These are phyloP conservation scores for Plantago elongata DNA, from an alignment of 257 asterid genomes.

Conservation along the genomic window DNA sequence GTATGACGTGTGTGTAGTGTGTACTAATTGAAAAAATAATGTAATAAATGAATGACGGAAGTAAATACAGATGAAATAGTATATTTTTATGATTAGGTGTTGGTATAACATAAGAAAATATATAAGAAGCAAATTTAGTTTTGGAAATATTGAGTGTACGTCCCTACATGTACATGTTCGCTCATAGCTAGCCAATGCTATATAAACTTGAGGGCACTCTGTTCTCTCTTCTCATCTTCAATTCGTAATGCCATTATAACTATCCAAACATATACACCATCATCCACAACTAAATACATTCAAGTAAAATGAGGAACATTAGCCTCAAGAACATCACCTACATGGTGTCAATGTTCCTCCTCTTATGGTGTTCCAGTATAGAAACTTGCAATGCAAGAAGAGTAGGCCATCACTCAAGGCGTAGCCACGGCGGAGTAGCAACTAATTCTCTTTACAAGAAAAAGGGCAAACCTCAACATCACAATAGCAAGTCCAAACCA, in stretches of 20 bases:
- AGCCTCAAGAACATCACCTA: slow-evolving; percentile 48
- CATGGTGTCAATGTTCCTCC: slow-evolving; percentile 32
- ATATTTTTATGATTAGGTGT: no score
- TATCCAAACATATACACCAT: slow-evolving; percentile 6
- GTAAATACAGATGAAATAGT: no score
- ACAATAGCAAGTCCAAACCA: slow-evolving; percentile 37
- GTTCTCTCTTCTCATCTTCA: slow-evolving; percentile 18
- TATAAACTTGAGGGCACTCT: slow-evolving; percentile 40
- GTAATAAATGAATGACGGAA: no score
- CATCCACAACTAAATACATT: neutral
- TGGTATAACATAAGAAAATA: no score
- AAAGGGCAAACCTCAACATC: slow-evolving; percentile 57
- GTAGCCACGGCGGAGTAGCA: neutral
- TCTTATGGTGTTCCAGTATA: slow-evolving; percentile 47
- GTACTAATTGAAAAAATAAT: no score
- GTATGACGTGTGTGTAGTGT: no score
- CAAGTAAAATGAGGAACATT: slow-evolving; percentile 38
- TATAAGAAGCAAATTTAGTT: no score
- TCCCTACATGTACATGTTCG: slow-evolving; percentile 14
- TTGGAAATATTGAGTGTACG: neutral
- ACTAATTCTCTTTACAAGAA: slow-evolving; percentile 47
- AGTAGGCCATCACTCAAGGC: slow-evolving; percentile 54
- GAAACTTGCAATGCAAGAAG: slow-evolving; percentile 66
- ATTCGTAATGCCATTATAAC: slow-evolving; percentile 19
- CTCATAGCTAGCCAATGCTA: slow-evolving; percentile 28